Conservation (phyloP, 768 basidiomycete genomes). For the Plicaturopsis crispa region DNA sequence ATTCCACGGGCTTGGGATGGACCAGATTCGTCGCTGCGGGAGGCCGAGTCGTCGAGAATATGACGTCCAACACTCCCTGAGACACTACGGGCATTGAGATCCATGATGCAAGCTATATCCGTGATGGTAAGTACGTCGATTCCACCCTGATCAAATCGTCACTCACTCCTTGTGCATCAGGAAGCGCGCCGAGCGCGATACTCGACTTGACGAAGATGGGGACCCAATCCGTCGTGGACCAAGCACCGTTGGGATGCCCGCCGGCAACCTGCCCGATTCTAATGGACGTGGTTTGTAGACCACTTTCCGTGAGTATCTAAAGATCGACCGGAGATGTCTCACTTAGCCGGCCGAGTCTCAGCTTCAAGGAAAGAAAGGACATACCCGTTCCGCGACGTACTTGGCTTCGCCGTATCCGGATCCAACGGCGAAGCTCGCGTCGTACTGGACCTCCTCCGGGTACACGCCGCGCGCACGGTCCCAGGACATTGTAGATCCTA, state of each 20-base stretch:
- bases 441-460: conserved; percentile 9
- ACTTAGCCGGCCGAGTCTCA: neutral
- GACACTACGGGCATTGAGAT: conserved; percentile 28
- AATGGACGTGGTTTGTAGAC: conserved; percentile 7
- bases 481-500: conserved; percentile 9
- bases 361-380: neutral
- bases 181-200: conserved; percentile 20
- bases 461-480: conserved; percentile 6
- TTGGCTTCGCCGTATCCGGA: conserved; percentile 14
- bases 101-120: conserved; percentile 24
- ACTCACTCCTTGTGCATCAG: conserved; percentile 21
- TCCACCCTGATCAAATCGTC: neutral
- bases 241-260: conserved; percentile 23
- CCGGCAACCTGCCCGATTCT: conserved; percentile 30
- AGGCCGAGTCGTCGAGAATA: conserved; percentile 11
- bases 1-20: conserved; percentile 27
- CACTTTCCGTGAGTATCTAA: conserved; percentile 14
- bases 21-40: conserved; percentile 26
- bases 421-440: conserved; percentile 6
- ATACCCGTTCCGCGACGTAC: conserved; percentile 12
- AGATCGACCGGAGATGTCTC: neutral
- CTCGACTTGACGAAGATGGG: conserved; percentile 28
- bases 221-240: conserved; percentile 29
- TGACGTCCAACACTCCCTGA: conserved; percentile 22
- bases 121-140: neutral